These are phyloP conservation scores for Jamesozyma rosinii DNA, from an alignment of 805 yeast genomes.

Conservation along the genomic window DNA sequence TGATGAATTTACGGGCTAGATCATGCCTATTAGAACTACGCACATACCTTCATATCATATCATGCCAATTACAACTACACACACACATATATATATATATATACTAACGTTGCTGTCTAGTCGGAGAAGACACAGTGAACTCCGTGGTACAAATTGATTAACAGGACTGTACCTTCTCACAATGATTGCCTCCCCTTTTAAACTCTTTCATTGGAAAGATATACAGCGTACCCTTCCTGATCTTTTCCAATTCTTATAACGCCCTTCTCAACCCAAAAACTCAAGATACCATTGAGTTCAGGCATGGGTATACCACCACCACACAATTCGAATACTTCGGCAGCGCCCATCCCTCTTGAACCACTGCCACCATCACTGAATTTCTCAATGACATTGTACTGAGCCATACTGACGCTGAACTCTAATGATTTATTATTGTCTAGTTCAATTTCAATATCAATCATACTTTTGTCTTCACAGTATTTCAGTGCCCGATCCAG, in stretches of 20 bases:
- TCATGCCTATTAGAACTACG: too few species aligned
- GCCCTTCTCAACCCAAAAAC: conserved; percentile 57
- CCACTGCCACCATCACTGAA: conserved; percentile 24
- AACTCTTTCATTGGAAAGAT: not conserved
- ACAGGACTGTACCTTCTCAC: too few species aligned
- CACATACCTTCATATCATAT: too few species aligned
- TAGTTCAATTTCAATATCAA: conserved; percentile 47
- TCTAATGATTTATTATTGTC: not conserved
- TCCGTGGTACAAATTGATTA: too few species aligned
- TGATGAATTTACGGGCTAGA: too few species aligned
- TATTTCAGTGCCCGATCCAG: conserved; percentile 51
- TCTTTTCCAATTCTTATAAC: conserved; percentile 32
- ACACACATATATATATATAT: too few species aligned
- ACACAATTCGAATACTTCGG: not conserved
- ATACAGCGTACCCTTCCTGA: not conserved
- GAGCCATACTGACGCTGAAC: conserved; percentile 1
- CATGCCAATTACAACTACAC: not conserved
- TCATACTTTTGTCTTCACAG: conserved; percentile 52
- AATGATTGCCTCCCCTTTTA: too few species aligned
- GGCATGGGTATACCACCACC: not conserved
- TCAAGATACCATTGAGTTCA: not conserved
- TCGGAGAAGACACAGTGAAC: too few species aligned
- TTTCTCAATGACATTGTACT: conserved; percentile 7
- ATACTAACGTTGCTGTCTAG: not conserved
- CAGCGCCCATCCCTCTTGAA: not conserved